These are phyloP conservation scores for Saturnispora sanitii DNA, from an alignment of 805 yeast genomes.

Conservation along the genomic window DNA sequence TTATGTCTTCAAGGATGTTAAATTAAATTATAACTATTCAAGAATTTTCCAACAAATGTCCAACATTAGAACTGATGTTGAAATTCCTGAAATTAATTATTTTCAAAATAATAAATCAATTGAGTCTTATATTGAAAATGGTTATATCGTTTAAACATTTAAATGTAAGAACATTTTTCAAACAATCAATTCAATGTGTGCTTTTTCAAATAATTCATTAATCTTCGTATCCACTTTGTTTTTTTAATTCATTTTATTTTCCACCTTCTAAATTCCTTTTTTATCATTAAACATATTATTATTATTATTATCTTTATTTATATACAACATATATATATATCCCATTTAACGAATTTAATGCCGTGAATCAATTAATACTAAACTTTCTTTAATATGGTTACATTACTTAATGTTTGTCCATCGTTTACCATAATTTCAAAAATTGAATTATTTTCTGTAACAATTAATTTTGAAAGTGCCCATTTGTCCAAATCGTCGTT, in stretches of 20 bases:
- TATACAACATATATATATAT: conserved; percentile 1
- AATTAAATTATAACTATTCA: conserved; percentile 32
- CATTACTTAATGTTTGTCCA: conserved; percentile 18
- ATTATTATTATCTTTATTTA: neutral
- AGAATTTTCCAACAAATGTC: conserved; percentile 31
- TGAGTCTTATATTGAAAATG: conserved; percentile 22
- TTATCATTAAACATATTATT: no score
- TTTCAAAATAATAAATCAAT: conserved; percentile 25
- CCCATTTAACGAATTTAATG: neutral
- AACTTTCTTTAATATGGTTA: conserved; percentile 19
- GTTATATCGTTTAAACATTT: conserved; percentile 14
- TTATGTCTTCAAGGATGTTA: conserved; percentile 35
- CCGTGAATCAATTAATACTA: neutral
- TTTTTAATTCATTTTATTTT: neutral
- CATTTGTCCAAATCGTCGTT: conserved; percentile 23
- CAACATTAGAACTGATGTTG: conserved; percentile 30
- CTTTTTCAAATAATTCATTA: no score
- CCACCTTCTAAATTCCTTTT: no score
- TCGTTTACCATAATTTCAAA: conserved; percentile 27
- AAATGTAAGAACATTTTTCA: no score
- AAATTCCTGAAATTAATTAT: conserved; percentile 32
- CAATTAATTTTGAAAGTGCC: conserved; percentile 27
- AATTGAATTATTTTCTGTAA: conserved; percentile 18
- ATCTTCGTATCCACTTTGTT: neutral
- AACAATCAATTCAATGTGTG: no score